Evolutionary conservation across 2,329 filamentous ascomycete species (phyloP), one percentile per base, ranked within the genome.

Genomic region (Rhynchosporium secalis): DNA sequence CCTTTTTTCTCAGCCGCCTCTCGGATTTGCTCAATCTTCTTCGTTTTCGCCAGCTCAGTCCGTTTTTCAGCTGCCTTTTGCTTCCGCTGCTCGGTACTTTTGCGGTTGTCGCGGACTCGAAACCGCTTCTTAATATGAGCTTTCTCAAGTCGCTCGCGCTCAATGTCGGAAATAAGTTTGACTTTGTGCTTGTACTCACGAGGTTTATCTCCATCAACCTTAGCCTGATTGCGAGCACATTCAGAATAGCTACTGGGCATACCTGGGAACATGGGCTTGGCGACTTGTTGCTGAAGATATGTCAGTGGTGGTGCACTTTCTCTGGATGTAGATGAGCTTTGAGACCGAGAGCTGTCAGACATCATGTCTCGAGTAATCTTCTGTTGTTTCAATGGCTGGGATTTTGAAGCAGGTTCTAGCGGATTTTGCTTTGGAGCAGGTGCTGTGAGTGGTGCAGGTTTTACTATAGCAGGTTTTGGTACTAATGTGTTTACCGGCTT

Each of bases 1-100:
- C 61, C 67, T 8, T 60, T 54, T 15, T 58, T 58, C 20, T 47
- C 15, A 2, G 67, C 66, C 2, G 62, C 58, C 4, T 61, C 45
- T 1, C 65, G 43, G 20, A 67, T 36, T 28, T 63, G 12, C 3
- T 51, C 26, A 41, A n/a, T 60, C 20, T 65, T 55, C 46, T 60
- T 67, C 38, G 62, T 31, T 7, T 52, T 47, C 3, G 64, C 64
- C 40, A 56, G 58, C 43, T 64, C 60, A 9, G 46, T 58, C 48
- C 6, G 56, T 58, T 56, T 56, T 26, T 46, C 13, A 12, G 54
- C 48, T 3, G 38, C 47, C n/a, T 58, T 41, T 46, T 33, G 58
- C 26, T 63, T 64, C 40, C 59, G 56, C 28, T 62, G n/a, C 31
- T 60, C 57, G 10, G 51, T 58, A 12, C 12, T 55, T 15, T 5